Conservation (phyloP, 345 rosid genomes). For the Bruguiera parviflora region DNA sequence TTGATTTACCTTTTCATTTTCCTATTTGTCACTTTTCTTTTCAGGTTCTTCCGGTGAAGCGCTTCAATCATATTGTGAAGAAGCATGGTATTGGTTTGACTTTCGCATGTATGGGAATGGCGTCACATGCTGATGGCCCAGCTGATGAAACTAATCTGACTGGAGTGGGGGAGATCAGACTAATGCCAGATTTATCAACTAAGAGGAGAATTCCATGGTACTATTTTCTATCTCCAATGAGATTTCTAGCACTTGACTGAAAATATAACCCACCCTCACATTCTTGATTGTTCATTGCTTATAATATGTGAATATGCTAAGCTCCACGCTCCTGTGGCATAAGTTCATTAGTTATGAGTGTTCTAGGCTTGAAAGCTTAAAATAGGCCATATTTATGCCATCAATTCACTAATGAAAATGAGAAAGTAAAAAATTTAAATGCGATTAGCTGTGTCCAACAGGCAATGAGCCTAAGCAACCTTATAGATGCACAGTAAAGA, state of each 20-base stretch:
- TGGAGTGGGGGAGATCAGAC: conserved; percentile 81
- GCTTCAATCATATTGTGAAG: conserved; percentile 53
- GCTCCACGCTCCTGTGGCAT: too few relatives aligned
- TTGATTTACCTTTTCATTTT: background rate
- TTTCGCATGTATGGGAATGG: conserved; percentile 77
- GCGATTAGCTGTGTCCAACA: background rate
- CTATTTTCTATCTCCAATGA: background rate
- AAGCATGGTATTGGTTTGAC: conserved; percentile 84
- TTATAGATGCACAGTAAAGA: background rate
- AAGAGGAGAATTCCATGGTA: conserved; percentile 77
- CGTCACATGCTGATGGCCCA: conserved; percentile 73
- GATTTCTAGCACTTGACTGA: background rate
- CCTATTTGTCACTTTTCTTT: conserved; percentile 12
- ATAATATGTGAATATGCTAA: too few relatives aligned
- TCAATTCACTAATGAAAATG: too few relatives aligned
- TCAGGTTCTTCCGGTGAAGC: conserved; percentile 74
- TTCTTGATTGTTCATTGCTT: background rate
- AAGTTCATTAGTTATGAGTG: too few relatives aligned
- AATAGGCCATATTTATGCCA: too few relatives aligned
- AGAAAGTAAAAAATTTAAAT: background rate
- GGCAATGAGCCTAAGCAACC: background rate
- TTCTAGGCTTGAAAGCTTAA: too few relatives aligned
- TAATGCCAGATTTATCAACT: conserved; percentile 83
- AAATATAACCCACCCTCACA: background rate
- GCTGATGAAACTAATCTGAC: conserved; percentile 69